Evolutionary conservation across 768 basidiomycete genomes (phyloP).

Genomic region (Myochromella boudieri): DNA sequence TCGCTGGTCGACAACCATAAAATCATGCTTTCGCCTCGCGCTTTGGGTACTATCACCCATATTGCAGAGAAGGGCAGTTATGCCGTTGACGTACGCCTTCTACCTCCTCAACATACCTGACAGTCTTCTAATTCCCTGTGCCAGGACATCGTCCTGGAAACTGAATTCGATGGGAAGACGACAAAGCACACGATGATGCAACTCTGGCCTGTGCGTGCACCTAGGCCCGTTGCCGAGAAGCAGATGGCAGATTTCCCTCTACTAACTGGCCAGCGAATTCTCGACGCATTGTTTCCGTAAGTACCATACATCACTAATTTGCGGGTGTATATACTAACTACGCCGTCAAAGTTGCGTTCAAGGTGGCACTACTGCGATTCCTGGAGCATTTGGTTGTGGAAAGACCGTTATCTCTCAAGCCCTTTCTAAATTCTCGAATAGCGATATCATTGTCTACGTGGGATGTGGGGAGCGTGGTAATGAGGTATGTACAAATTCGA

Average conservation of each 20-base stretch:
- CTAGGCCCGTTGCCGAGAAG: constrained; percentile 95
- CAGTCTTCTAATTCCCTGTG: not conserved
- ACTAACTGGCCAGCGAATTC: constrained; percentile 93
- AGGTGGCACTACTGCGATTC: constrained; percentile 95
- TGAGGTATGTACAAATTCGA: constrained; percentile 52
- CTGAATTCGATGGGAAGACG: constrained; percentile 94
- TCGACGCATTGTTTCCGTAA: constrained; percentile 95
- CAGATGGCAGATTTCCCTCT: constrained; percentile 90
- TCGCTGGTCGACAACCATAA: constrained; percentile 96
- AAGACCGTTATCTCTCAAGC: constrained; percentile 99
- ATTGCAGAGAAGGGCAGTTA: constrained; percentile 96
- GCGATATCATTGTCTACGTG: constrained; percentile 98
- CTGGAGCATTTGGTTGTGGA: constrained; percentile 98
- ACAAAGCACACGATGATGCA: constrained; percentile 97
- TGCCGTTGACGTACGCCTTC: constrained; percentile 71
- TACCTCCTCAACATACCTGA: not conserved
- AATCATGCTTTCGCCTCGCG: constrained; percentile 92
- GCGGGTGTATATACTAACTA: not conserved
- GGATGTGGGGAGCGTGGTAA: constrained; percentile 99
- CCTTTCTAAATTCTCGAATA: constrained; percentile 97
- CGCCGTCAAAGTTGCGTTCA: constrained; percentile 75
- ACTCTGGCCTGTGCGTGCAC: constrained; percentile 97
- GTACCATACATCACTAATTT: constrained; percentile 26
- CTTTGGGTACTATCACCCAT: constrained; percentile 91
- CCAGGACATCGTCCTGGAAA: constrained; percentile 93